A percentile compares a stretch with the other conserved stretches of the same genome.
phyloP scores from a whole-genome alignment of 177 flowering plant genomes.

The Vitis hybrid region DNA sequence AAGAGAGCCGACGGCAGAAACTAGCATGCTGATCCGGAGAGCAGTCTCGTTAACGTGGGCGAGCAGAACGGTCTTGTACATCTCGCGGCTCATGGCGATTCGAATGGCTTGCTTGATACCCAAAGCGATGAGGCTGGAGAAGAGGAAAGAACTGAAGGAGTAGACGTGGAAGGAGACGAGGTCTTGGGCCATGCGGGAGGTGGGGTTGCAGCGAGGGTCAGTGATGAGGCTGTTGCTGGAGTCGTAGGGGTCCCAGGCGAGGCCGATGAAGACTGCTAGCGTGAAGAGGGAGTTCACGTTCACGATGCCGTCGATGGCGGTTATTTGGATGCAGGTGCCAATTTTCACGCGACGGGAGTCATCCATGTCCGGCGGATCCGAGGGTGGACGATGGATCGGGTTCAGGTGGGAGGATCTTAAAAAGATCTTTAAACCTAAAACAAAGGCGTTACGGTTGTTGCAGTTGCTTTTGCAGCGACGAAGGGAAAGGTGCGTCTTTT shows the following conservation, averaged over 20 bases:
- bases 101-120: slow-evolving; percentile 58
- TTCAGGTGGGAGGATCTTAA: too few relatives aligned
- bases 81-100: slow-evolving; percentile 15
- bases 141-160: slow-evolving; percentile 71
- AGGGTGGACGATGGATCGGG: background rate
- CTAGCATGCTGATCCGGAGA: slow-evolving; percentile 55
- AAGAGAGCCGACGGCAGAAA: slow-evolving; percentile 58
- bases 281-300: slow-evolving; percentile 80
- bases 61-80: slow-evolving; percentile 13
- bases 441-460: too few relatives aligned
- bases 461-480: too few relatives aligned
- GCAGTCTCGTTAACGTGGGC: slow-evolving; percentile 33
- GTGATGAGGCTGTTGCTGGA: slow-evolving; percentile 30
- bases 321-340: slow-evolving; percentile 54
- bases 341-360: background rate
- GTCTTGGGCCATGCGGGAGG: slow-evolving; percentile 27
- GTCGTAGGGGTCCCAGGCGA: slow-evolving; percentile 57
- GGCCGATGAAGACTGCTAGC: slow-evolving; percentile 70
- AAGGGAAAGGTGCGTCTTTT: too few relatives aligned
- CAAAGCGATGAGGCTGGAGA: slow-evolving; percentile 64
- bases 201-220: slow-evolving; percentile 33
- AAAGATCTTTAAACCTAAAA: too few relatives aligned
- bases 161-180: slow-evolving; percentile 65
- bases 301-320: slow-evolving; percentile 65
- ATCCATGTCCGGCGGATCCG: background rate